A percentile compares a stretch with the other conserved stretches of the same genome.
Evolutionary conservation across 352 stramenopile species (phyloP).

Genomic region (Phytophthora europaea): DNA sequence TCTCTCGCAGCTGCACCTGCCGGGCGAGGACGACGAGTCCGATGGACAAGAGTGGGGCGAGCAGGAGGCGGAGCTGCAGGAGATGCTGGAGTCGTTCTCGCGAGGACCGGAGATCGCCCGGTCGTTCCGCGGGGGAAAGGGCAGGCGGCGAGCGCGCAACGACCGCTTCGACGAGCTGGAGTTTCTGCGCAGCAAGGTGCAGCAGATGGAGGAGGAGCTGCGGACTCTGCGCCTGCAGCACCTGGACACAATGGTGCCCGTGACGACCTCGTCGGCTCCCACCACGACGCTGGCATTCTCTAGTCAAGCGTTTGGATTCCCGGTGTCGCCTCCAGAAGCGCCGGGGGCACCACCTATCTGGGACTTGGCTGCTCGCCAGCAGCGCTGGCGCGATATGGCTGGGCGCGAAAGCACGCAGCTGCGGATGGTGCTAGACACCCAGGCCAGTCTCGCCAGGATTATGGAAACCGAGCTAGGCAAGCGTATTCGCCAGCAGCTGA

Average conservation of each 20-base stretch:
- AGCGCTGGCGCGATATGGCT: slow-evolving; percentile 33
- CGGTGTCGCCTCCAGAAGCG: slow-evolving; percentile 8
- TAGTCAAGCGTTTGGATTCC: slow-evolving; percentile 28
- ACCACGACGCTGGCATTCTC: slow-evolving; percentile 27
- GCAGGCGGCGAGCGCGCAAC: slow-evolving; percentile 35
- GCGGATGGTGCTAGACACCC: slow-evolving; percentile 39
- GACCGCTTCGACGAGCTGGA: slow-evolving; percentile 45
- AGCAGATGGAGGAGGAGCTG: slow-evolving; percentile 47
- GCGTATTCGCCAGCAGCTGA: slow-evolving; percentile 27
- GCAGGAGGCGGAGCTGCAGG: slow-evolving; percentile 20
- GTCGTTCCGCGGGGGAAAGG: slow-evolving; percentile 14
- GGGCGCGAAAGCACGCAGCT: slow-evolving; percentile 41
- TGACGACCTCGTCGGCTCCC: slow-evolving; percentile 18
- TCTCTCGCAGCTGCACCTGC: slow-evolving; percentile 20
- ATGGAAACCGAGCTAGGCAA: slow-evolving; percentile 40
- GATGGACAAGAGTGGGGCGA: slow-evolving; percentile 11
- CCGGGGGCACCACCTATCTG: slow-evolving; percentile 21
- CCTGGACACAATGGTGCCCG: slow-evolving; percentile 16
- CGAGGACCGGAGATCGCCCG: not conserved
- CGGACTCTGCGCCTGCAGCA: slow-evolving; percentile 24
- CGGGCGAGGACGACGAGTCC: slow-evolving; percentile 20
- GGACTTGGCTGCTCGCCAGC: slow-evolving; percentile 37
- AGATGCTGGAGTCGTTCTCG: slow-evolving; percentile 34
- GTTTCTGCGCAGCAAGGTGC: slow-evolving; percentile 44
- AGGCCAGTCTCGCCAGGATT: slow-evolving; percentile 39